Evolutionary conservation across 1,284 basidiomycete genomes (phyloP), one percentile per base, ranked within the genome.

Genomic region (Trichosporon sp.): DNA sequence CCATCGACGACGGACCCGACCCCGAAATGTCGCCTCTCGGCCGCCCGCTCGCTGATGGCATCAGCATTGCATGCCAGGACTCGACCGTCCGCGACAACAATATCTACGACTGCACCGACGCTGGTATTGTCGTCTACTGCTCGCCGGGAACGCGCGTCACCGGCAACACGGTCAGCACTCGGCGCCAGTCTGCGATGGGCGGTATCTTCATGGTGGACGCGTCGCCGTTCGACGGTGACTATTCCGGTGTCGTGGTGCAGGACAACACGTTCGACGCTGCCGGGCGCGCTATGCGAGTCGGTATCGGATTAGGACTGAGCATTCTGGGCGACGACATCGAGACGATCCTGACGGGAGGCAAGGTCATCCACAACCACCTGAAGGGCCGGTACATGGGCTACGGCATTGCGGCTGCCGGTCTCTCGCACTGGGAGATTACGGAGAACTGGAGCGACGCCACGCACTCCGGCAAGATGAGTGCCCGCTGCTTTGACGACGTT

Each of bases 191-290:
- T 2, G 78, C 80, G 2, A 84, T 86, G 78, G 85, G 84, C 2
- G 86, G 86, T 3, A 85, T 86, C 70, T 79, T 86, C 69, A 76
- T 85, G 72, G 85, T 85, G 21, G 85, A 87, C 70, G 78, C 77
- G 8, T 76, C 77, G 2, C 85, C 86, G 0, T 85, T 83, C 56
- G 76, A 80, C 11, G 85, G 85, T 4, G 80, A 84, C 68, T 87
- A 85, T 75, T 76, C 76, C 0, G 81, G 80, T 6, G 80, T 81
- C 16, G 68, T 79, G 4, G 81, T 87, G 68, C 75, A 78, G 48
- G 77, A 76, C 70, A 87, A 87, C 76, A 80, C 79, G 16, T 78
- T 85, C 38, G 79, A 83, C 54, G 84, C 84, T 0, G 78, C 78
- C 0, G 71, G 68, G 5, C 67, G 76, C 1, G 78, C 83, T 38